Conservation (phyloP, 2,329 filamentous ascomycete species). For the Leptographium lundbergii region DNA sequence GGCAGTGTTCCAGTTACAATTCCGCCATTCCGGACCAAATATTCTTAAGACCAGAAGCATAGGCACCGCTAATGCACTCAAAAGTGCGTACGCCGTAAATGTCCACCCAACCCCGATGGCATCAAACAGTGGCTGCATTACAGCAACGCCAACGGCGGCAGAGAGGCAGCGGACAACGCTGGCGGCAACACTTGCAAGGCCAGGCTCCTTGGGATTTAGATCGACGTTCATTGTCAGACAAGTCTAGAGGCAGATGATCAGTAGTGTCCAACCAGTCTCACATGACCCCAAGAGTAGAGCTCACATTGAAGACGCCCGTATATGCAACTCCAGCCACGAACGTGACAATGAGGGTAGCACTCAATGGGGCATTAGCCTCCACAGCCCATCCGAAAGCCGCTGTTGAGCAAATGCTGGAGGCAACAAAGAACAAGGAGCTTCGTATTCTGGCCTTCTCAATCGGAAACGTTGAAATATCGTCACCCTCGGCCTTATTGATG, state of each 20-base stretch:
- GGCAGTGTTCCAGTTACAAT: background rate
- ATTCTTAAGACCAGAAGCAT: background rate
- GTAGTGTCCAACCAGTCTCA: background rate
- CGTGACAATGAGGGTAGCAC: background rate
- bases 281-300: too few species aligned
- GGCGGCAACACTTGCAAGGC: background rate
- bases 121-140: background rate
- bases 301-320: background rate
- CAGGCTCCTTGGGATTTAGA: background rate
- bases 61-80: background rate
- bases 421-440: background rate
- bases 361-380: background rate
- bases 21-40: background rate
- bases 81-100: background rate
- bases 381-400: background rate
- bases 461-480: constrained; percentile 4
- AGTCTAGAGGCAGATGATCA: background rate
- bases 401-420: background rate
- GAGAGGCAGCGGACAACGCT: background rate
- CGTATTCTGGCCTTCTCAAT: constrained; percentile 1
- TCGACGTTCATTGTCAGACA: background rate
- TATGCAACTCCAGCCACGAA: background rate
- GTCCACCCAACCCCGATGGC: background rate
- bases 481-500: background rate
- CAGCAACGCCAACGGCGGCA: background rate